Evolutionary conservation across 495 filamentous ascomycete genomes (phyloP), one percentile per base, ranked within the genome.

Genomic region (Podospora sp.): DNA sequence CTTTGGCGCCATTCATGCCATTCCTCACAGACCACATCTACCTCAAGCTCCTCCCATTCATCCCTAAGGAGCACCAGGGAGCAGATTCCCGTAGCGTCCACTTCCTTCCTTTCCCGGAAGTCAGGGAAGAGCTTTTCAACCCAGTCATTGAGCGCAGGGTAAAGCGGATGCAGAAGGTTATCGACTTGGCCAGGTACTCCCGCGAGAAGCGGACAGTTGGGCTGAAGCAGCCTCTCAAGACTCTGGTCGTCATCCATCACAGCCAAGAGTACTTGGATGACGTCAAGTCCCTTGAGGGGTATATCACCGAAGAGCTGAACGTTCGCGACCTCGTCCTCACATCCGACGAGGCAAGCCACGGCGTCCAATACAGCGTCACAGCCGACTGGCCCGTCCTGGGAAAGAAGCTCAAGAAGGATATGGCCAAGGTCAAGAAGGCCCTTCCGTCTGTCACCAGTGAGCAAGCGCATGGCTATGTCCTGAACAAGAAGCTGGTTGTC

Each of bases 1-100:
- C 90, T 16, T 83, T 99, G 46, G 95, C 95, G 24, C 96, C 95
- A 6, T 98, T 99, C 80, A 97, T 91, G 0, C 95, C 96, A 2
- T 99, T 98, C 83, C 81, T 99, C 66, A 93, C 93, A 58, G 95
- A 99, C 66, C 95, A 88, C 72, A 97, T 99, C 80, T 99, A 97
- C 80, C 86, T 86, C 68, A 88, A 88, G 22, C 87, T 99, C n/a
- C 86, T 92, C 12, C 91, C 91, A 16, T 72, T 78, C 49, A 78
- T 78, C 14, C 72, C 78, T 33, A 67, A 74, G 50, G 90, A 97
- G 46, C 90, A 91, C 6, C 82, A 88, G 71, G 77, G 80, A 26
- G 81, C 89, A 69, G 93, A 98, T 74, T 71, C 86, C 56, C 89
- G 92, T 65, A 94, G 90, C 73, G 91, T 99, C 1, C 95, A 99